Conservation (phyloP, 768 basidiomycete species). For the Psilocybe azurescens region DNA sequence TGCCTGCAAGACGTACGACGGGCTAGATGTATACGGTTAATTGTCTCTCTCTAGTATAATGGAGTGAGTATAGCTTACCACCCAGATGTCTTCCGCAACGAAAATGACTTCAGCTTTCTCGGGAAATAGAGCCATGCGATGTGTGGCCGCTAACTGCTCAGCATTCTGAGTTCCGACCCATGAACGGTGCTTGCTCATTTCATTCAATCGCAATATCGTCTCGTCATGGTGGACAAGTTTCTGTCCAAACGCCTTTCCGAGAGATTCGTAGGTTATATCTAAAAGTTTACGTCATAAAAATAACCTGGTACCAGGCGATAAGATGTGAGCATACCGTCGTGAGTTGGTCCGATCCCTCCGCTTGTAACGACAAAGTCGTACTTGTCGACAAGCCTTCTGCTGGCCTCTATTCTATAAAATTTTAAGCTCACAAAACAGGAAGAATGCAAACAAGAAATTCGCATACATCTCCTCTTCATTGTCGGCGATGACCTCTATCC, state of each 20-base stretch:
- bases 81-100: slow-evolving; percentile 84
- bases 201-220: slow-evolving; percentile 75
- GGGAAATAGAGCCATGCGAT: slow-evolving; percentile 93
- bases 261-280: slow-evolving; percentile 91
- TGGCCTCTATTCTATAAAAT: slow-evolving; percentile 75
- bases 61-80: slow-evolving; percentile 51
- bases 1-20: slow-evolving; percentile 83
- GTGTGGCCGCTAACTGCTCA: slow-evolving; percentile 77
- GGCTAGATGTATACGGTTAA: slow-evolving; percentile 52
- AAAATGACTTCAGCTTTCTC: slow-evolving; percentile 78
- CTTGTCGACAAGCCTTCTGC: slow-evolving; percentile 73
- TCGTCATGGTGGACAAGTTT: slow-evolving; percentile 76
- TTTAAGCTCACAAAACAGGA: background rate
- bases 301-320: background rate
- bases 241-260: slow-evolving; percentile 85
- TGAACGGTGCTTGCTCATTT: slow-evolving; percentile 58
- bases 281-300: background rate
- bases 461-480: slow-evolving; percentile 88
- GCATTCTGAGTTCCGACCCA: slow-evolving; percentile 67
- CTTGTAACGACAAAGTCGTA: slow-evolving; percentile 93
- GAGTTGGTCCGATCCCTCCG: slow-evolving; percentile 92
- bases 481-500: slow-evolving; percentile 91
- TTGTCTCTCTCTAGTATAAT: background rate
- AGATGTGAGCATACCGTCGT: slow-evolving; percentile 63
- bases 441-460: slow-evolving; percentile 5